Base-by-base conservation (phyloP, 2,329 filamentous ascomycete genomes). In the Diplocarpon rosae region DNA sequence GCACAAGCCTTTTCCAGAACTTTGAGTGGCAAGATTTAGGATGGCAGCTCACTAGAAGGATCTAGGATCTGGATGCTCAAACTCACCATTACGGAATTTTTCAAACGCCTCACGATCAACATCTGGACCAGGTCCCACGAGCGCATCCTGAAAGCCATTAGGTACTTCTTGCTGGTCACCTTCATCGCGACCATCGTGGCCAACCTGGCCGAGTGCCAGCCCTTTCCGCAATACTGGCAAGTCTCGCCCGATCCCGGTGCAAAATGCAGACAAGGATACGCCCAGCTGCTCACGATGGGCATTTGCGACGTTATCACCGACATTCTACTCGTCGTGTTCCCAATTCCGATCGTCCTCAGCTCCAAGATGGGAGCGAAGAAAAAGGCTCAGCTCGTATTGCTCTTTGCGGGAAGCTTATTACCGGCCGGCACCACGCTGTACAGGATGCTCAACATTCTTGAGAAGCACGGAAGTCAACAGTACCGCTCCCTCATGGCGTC, bases 61-160 rank as follows among this genome's bases (percentile, higher is more conserved):
- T 7, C 10, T 58, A 93, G 87, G 56, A 79, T 96, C 47, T 98
- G 92, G 92, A 82, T 83, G 54, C 78, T 92, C 52, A 98, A 96
- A 63, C 76, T 83, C 57, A 86, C 89, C 30, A 83, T 96, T 46
- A 83, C 89, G 48, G 89, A 95, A 62, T 96, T 95, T 59, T 80
- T 96, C 54, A 84, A 83, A 61, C 83, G 90, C 45, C 74, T 96
- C 42, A 92, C 86, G 2, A 79, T 79, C 43, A 78, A 82, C 37
- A 85, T 85, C 45, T 95, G 89, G 85, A 79, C 83, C 50, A 74
- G 75, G 42, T 80, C 81, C 17, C 87, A 93, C 61, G 79, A 86
- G 50, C 65, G 77, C 37, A 77, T 80, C 11, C 68, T 95, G 9
- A 70, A 79, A 41, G 70, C 76, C 49, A 85, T 95, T 51, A 78